Base-by-base conservation (phyloP, 2,329 filamentous ascomycete species). In the Byssothecium circinans region DNA sequence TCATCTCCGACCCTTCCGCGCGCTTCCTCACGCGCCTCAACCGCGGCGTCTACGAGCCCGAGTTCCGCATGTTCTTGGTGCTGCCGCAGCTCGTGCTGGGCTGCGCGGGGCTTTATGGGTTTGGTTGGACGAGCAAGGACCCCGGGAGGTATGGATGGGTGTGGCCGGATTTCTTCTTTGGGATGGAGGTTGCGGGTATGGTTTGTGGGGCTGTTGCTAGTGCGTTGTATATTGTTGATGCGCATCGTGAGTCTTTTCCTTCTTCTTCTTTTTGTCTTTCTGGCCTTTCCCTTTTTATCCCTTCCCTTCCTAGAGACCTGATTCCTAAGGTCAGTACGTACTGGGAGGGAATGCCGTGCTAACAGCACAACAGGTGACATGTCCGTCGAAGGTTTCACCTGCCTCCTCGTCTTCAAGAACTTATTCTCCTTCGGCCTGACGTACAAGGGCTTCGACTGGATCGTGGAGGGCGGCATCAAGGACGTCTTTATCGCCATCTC, bases 321-420 rank as follows among this genome's bases (percentile, higher is more conserved):
- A n/a, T n/a, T n/a, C n/a, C n/a, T n/a, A n/a, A n/a, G n/a, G n/a
- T n/a, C n/a, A n/a, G n/a, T n/a, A n/a, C n/a, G 45, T 32, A 45
- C 38, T 18, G 30, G 23, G 23, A 5, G 5, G 5, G 23, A 25
- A 25, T n/a, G 23, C 23, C 10, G 17, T 37, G 35, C 20, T n/a
- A 29, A 4, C 15, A 42, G 7, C 7, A 12, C 0, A 8, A 43
- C 43, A 88, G 86, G 85, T 7, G 86, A 92, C 52, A 83, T 95
- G 47, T 84, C 89, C 1, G 83, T 96, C 39, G 91, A 96, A 72
- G 88, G 85, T 6, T 95, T 96, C 68, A 96, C 91, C 0, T 89
- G 89, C 71, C 82, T 94, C 68, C 81, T 96, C 55, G 85, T 96
- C 44, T 96, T 96, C 78, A 96, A 96, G 74, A 96, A 96, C 71